Conservation (phyloP, 1,139 yeast species). For the Meyerozyma smithsonii region DNA sequence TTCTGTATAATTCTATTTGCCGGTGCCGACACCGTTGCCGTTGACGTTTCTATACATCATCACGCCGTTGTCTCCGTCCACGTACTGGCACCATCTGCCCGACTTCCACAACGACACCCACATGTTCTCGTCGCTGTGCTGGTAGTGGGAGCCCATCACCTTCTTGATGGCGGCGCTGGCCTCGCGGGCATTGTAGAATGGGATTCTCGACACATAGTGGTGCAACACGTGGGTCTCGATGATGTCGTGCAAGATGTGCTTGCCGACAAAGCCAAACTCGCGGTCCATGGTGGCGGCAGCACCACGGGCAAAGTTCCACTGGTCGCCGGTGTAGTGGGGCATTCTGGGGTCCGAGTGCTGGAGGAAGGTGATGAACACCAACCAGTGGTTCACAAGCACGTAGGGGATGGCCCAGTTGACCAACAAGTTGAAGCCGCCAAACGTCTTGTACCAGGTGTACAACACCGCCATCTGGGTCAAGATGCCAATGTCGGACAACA, state of each 20-base stretch:
- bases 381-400: constrained; percentile 83
- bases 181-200: constrained; percentile 80
- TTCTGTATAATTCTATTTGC: neutral
- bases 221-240: constrained; percentile 88
- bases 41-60: constrained; percentile 75
- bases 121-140: constrained; percentile 66
- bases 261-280: constrained; percentile 77
- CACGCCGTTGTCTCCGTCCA: constrained; percentile 76
- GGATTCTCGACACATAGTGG: constrained; percentile 80
- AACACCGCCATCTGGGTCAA: constrained; percentile 47
- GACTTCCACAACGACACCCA: constrained; percentile 68
- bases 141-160: constrained; percentile 80
- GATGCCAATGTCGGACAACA: constrained; percentile 72
- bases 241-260: constrained; percentile 79
- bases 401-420: constrained; percentile 78
- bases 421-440: constrained; percentile 59
- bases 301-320: constrained; percentile 87
- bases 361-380: constrained; percentile 77
- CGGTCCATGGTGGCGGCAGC: constrained; percentile 88
- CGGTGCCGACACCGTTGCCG: constrained; percentile 25
- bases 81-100: constrained; percentile 73
- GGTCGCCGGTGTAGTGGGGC: constrained; percentile 70
- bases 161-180: constrained; percentile 74
- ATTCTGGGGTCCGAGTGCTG: constrained; percentile 80
- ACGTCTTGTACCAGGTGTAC: constrained; percentile 58